These are phyloP conservation scores for Onygena corvina DNA, from an alignment of 2,329 filamentous ascomycete genomes.

Conservation along the genomic window DNA sequence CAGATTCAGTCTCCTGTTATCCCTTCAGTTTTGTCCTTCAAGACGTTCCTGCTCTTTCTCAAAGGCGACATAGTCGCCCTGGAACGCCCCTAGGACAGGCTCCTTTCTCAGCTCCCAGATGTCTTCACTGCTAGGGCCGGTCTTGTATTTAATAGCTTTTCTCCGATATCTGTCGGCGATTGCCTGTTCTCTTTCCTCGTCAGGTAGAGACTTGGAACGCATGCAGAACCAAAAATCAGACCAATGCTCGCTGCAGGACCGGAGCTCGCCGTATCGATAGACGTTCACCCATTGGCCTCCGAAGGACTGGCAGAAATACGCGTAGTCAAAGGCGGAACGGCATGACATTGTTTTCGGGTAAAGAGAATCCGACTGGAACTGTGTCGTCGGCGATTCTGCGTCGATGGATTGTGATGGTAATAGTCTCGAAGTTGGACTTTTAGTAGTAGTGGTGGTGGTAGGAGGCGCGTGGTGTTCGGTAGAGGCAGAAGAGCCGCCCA, in stretches of 20 bases:
- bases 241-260: slow-evolving; percentile 74
- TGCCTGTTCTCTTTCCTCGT: slow-evolving; percentile 46
- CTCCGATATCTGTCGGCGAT: slow-evolving; percentile 57
- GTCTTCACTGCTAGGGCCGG: slow-evolving; percentile 69
- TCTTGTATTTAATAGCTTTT: slow-evolving; percentile 54
- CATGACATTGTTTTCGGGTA: slow-evolving; percentile 80
- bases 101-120: slow-evolving; percentile 67
- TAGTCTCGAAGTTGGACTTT: slow-evolving; percentile 18
- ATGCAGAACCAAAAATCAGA: slow-evolving; percentile 97
- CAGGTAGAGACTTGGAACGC: slow-evolving; percentile 56
- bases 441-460: slow-evolving; percentile 8
- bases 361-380: slow-evolving; percentile 51
- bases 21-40: not conserved
- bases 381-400: slow-evolving; percentile 15
- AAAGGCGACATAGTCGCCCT: slow-evolving; percentile 27
- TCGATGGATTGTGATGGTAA: slow-evolving; percentile 7
- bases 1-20: not conserved
- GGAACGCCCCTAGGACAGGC: slow-evolving; percentile 43
- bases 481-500: slow-evolving; percentile 26
- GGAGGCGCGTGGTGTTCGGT: slow-evolving; percentile 11
- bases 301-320: slow-evolving; percentile 85
- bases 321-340: slow-evolving; percentile 76
- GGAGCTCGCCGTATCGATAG: slow-evolving; percentile 71
- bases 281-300: slow-evolving; percentile 85
- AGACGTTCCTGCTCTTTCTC: slow-evolving; percentile 17